phyloP scores from a whole-genome alignment of 208 protist genomes.

The Trypanosoma rangeli region DNA sequence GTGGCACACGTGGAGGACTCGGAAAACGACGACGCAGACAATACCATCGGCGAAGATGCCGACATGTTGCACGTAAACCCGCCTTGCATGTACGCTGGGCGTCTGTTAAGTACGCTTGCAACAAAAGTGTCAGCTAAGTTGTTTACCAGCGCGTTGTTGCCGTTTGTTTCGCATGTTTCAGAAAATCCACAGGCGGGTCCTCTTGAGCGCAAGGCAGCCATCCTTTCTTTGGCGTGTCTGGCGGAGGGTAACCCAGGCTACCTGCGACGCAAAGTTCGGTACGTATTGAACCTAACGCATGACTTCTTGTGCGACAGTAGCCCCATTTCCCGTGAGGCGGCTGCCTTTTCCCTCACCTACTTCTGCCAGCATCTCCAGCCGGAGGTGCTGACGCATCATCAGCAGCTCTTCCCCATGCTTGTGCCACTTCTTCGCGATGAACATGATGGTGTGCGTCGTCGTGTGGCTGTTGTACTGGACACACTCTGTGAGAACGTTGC shows the following conservation, averaged over 20 bases:
- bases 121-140: slow-evolving; percentile 51
- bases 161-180: slow-evolving; percentile 48
- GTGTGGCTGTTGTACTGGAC: slow-evolving; percentile 73
- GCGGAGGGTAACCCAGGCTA: slow-evolving; percentile 66
- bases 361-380: slow-evolving; percentile 81
- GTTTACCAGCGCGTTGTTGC: slow-evolving; percentile 59
- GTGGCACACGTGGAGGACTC: slow-evolving; percentile 31
- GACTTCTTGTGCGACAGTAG: slow-evolving; percentile 49
- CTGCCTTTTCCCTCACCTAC: slow-evolving; percentile 68
- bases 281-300: slow-evolving; percentile 65
- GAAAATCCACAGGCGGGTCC: slow-evolving; percentile 36
- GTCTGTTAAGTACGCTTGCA: slow-evolving; percentile 62
- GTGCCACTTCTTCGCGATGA: slow-evolving; percentile 64
- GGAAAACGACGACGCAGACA: slow-evolving; percentile 30
- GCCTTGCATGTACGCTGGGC: slow-evolving; percentile 64
- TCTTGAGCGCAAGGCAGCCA: slow-evolving; percentile 66
- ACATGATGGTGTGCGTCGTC: slow-evolving; percentile 64
- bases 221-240: slow-evolving; percentile 70
- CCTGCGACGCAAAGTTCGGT: slow-evolving; percentile 68
- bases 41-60: slow-evolving; percentile 44
- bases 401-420: slow-evolving; percentile 66
- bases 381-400: slow-evolving; percentile 79
- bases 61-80: slow-evolving; percentile 66
- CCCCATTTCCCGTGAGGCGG: slow-evolving; percentile 67
- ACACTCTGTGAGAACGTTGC: slow-evolving; percentile 78